A percentile compares a stretch with the other conserved stretches of the same genome.
These are phyloP conservation scores for Beta lomatogona DNA, from an alignment of 179 eudicot genomes.

Conservation along the genomic window DNA sequence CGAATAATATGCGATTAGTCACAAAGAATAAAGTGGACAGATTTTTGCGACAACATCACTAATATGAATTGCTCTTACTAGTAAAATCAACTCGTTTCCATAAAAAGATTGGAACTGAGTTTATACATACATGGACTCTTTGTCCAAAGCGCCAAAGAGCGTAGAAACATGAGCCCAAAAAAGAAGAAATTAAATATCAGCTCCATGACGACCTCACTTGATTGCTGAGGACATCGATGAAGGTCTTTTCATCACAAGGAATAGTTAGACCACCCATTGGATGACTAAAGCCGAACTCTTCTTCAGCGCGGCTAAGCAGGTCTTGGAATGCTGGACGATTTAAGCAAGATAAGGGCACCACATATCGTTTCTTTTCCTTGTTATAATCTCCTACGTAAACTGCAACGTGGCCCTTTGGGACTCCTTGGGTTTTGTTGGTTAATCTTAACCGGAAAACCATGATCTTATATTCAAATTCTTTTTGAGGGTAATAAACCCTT, in stretches of 20 bases:
- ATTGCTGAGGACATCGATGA: slow-evolving; percentile 25
- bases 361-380: slow-evolving; percentile 47
- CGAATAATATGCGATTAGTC: not conserved
- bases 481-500: no score
- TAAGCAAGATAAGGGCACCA: slow-evolving; percentile 64
- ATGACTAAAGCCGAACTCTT: slow-evolving; percentile 43
- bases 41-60: not conserved
- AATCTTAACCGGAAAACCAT: slow-evolving; percentile 39
- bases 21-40: not conserved
- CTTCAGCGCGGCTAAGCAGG: slow-evolving; percentile 43
- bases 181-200: not conserved
- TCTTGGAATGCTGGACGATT: slow-evolving; percentile 57
- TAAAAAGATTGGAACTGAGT: slow-evolving; percentile 27
- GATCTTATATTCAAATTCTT: not conserved
- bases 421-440: slow-evolving; percentile 44
- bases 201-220: slow-evolving; percentile 18
- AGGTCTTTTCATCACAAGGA: slow-evolving; percentile 35
- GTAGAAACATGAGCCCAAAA: not conserved
- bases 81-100: slow-evolving; percentile 15
- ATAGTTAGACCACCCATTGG: slow-evolving; percentile 43
- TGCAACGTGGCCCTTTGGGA: slow-evolving; percentile 40
- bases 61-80: slow-evolving; percentile 11
- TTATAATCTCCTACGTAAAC: slow-evolving; percentile 59
- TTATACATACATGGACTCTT: slow-evolving; percentile 18
- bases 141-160: not conserved